A percentile compares a stretch with the other conserved stretches of the same genome.
Evolutionary conservation across 306 rosid genomes (phyloP).

Genomic region (Malus orientalis): DNA sequence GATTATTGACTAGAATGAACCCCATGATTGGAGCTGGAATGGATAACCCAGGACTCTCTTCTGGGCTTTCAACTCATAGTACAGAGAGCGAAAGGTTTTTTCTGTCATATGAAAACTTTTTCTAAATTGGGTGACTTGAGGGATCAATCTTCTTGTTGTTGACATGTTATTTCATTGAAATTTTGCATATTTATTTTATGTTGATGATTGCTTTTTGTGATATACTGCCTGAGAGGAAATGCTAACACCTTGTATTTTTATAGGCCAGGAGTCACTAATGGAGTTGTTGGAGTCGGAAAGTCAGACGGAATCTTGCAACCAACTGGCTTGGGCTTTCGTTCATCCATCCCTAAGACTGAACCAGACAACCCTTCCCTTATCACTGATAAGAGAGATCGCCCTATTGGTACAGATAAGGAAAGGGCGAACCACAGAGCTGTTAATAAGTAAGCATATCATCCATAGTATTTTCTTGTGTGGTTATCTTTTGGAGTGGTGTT

Average conservation of each 20-base stretch:
- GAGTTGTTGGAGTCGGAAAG: conserved; percentile 70
- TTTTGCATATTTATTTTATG: not conserved
- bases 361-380: conserved; percentile 59
- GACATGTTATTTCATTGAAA: not conserved
- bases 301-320: conserved; percentile 69
- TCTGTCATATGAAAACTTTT: not conserved
- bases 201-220: not conserved
- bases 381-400: conserved; percentile 75
- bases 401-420: conserved; percentile 75
- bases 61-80: not conserved
- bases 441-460: conserved; percentile 59
- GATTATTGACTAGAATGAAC: not conserved
- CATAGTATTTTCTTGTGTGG: conserved; percentile 2
- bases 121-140: not conserved
- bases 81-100: not conserved
- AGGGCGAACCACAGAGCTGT: conserved; percentile 68
- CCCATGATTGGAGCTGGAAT: not conserved
- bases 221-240: conserved; percentile 14
- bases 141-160: not conserved
- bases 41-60: not conserved
- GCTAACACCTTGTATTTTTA: conserved; percentile 17
- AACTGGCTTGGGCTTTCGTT: conserved; percentile 67
- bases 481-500: conserved; percentile 5
- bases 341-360: conserved; percentile 71
- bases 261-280: conserved; percentile 75